Conservation (phyloP, 2,329 filamentous ascomycete genomes). For the Fusarium phyllophilum region DNA sequence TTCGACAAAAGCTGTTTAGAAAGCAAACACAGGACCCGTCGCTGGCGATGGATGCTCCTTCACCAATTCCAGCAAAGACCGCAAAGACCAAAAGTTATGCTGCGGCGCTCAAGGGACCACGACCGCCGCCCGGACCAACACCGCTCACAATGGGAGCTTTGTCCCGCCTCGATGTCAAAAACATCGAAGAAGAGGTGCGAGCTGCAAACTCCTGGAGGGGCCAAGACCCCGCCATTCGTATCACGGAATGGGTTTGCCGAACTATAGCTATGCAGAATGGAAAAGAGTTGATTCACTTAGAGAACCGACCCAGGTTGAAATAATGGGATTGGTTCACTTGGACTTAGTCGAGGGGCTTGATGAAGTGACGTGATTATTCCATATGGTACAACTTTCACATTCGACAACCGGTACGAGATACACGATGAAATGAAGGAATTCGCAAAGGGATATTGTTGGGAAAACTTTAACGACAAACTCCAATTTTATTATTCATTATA, state of each 20-base stretch:
- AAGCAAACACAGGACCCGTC: background rate
- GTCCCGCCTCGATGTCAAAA: background rate
- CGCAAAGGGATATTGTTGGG: rapidly evolving
- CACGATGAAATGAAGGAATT: too few species aligned
- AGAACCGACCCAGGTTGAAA: background rate
- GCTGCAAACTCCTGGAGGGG: background rate
- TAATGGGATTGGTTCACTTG: background rate
- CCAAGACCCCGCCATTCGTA: background rate
- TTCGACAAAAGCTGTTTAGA: background rate
- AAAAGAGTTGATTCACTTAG: too few species aligned
- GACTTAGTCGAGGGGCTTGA: background rate
- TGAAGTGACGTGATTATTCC: too few species aligned
- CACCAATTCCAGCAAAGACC: background rate
- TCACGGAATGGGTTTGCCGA: background rate
- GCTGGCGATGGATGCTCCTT: background rate
- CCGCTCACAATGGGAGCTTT: background rate
- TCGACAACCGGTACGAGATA: background rate
- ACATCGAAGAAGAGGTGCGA: background rate
- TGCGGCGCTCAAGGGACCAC: background rate
- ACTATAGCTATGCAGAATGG: background rate
- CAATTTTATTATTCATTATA: background rate
- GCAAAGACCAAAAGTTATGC: background rate
- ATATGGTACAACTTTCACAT: background rate
- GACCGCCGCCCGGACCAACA: background rate
- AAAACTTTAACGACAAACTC: background rate